Evolutionary conservation across 495 filamentous ascomycete genomes (phyloP).

Genomic region (Parachaetomium inaequale): DNA sequence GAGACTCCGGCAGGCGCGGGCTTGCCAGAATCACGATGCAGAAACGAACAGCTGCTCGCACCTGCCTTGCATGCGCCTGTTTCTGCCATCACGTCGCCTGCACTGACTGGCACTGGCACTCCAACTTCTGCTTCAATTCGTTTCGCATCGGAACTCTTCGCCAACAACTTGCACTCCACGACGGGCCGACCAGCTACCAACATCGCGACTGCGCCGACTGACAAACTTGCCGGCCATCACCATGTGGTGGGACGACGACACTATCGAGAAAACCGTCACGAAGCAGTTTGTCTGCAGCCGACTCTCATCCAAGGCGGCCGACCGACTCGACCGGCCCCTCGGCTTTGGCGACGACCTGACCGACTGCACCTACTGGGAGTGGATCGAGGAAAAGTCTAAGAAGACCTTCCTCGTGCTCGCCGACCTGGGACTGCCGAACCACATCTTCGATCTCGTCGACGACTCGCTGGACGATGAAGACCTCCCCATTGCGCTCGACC

Average conservation of each 20-base stretch:
- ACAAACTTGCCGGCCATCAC: background rate
- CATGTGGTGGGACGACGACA: constrained; percentile 79
- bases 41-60: background rate
- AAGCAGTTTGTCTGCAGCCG: constrained; percentile 65
- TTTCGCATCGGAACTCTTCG: background rate
- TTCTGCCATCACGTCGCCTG: background rate
- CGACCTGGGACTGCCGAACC: constrained; percentile 74
- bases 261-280: constrained; percentile 69
- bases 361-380: constrained; percentile 87
- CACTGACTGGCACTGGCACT: background rate
- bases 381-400: constrained; percentile 76
- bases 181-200: no score
- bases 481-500: constrained; percentile 71
- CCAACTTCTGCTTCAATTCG: background rate
- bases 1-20: background rate
- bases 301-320: constrained; percentile 60
- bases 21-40: background rate
- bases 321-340: constrained; percentile 63
- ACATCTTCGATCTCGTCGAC: constrained; percentile 82
- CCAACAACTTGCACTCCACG: background rate
- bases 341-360: constrained; percentile 86
- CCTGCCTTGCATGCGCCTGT: background rate
- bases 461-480: constrained; percentile 86
- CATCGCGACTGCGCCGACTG: background rate
- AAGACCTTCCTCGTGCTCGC: constrained; percentile 78